A percentile compares a stretch with the other conserved stretches of the same genome.
Evolutionary conservation across 129 eudicot genomes (phyloP).

Genomic region (Tanacetum coccineum): DNA sequence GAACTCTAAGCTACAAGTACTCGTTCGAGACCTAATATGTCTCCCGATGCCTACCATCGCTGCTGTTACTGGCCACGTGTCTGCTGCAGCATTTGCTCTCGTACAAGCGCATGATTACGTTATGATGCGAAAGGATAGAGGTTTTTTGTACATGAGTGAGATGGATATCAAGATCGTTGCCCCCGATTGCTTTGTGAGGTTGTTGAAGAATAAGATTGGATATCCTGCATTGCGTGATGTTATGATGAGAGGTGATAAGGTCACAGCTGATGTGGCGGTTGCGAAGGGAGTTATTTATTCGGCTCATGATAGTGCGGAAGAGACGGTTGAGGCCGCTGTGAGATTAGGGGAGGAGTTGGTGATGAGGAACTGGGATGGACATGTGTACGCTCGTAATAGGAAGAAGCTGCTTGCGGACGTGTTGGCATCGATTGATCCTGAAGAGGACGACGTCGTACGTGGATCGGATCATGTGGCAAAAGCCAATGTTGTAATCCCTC

Average conservation of each 20-base stretch:
- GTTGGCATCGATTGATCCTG: conserved; percentile 38
- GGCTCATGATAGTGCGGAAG: conserved; percentile 52
- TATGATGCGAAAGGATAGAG: conserved; percentile 65
- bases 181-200: conserved; percentile 42
- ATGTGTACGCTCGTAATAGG: conserved; percentile 50
- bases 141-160: conserved; percentile 79
- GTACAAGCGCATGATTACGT: conserved; percentile 70
- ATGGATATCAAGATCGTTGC: conserved; percentile 47
- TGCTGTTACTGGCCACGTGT: conserved; percentile 79
- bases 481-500: no score
- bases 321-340: conserved; percentile 59
- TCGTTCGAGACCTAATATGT: conserved; percentile 48
- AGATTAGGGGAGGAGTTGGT: conserved; percentile 47
- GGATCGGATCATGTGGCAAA: no score
- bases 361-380: conserved; percentile 58
- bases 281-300: conserved; percentile 56
- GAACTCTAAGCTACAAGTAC: conserved; percentile 51
- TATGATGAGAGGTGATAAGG: conserved; percentile 47
- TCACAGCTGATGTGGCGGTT: conserved; percentile 56
- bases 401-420: conserved; percentile 41
- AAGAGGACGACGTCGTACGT: no score
- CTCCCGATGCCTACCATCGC: conserved; percentile 90
- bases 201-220: conserved; percentile 45
- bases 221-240: conserved; percentile 54
- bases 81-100: conserved; percentile 52